Percentiles rank a stretch among this genome's conserved stretches.
phyloP scores from a whole-genome alignment of 129 eudicot species.

The Artemisia annua region DNA sequence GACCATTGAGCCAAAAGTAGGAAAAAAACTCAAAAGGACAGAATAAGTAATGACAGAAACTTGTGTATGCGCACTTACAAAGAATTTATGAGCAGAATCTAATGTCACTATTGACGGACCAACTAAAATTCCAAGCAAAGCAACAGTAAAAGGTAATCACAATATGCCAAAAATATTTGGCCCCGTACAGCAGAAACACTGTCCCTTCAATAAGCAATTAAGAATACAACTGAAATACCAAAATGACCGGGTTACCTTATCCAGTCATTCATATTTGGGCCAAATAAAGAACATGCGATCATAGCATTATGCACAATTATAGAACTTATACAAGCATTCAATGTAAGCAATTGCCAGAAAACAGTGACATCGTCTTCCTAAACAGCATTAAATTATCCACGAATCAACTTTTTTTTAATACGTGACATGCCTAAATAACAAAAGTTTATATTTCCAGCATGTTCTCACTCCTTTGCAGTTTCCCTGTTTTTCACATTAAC shows the following conservation, averaged over 20 bases:
- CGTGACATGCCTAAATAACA: background rate
- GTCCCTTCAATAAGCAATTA: constrained; percentile 13
- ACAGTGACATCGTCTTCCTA: background rate
- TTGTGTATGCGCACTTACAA: too few species aligned
- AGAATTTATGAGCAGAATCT: too few species aligned
- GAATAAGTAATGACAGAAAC: constrained; percentile 10
- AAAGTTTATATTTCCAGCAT: background rate
- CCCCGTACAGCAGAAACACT: constrained; percentile 3
- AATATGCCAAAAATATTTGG: background rate
- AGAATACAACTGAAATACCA: background rate
- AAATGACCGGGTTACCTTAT: background rate
- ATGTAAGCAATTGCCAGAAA: background rate
- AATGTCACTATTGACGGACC: too few species aligned
- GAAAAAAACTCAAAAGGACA: background rate
- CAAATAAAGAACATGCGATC: background rate
- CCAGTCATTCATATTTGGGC: background rate
- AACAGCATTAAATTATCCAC: constrained; percentile 5
- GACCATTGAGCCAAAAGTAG: too few species aligned
- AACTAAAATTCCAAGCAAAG: too few species aligned
- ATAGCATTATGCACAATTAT: background rate
- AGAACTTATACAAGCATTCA: background rate
- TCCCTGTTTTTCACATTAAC: background rate
- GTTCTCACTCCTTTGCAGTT: too few species aligned
- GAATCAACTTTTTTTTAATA: background rate
- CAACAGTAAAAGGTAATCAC: too few species aligned